Evolutionary conservation across 2,329 filamentous ascomycete genomes (phyloP).

Genomic region (Phialophora macrospora): DNA sequence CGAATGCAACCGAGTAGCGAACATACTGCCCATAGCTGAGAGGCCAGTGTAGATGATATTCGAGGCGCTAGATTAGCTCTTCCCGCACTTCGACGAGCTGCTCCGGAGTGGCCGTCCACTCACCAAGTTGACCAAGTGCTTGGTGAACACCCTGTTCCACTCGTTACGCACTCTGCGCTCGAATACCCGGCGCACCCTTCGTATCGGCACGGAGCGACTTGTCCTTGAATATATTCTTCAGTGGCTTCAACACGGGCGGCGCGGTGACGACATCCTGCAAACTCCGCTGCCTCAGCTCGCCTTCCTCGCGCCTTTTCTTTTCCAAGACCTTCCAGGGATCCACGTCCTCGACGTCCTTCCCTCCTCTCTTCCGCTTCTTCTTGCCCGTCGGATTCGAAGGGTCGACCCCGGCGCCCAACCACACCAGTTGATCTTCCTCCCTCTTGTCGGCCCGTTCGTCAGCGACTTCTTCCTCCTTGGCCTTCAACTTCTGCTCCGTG

Average conservation of each 20-base stretch:
- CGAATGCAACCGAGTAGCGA: no score
- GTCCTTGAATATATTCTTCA: slow-evolving; percentile 38
- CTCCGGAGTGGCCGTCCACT: no score
- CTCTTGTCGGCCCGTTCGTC: slow-evolving; percentile 66
- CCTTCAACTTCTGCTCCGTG: slow-evolving; percentile 62
- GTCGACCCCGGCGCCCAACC: slow-evolving; percentile 61
- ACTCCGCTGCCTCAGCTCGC: slow-evolving; percentile 43
- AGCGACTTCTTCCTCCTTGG: slow-evolving; percentile 77
- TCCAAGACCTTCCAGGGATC: slow-evolving; percentile 81
- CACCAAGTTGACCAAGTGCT: no score
- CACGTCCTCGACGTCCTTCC: slow-evolving; percentile 58
- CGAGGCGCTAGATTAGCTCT: no score
- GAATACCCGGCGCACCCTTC: neutral
- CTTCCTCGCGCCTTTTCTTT: slow-evolving; percentile 64
- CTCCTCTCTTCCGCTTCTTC: slow-evolving; percentile 47
- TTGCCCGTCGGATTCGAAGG: slow-evolving; percentile 39
- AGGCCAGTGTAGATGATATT: no score
- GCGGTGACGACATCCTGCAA: slow-evolving; percentile 60
- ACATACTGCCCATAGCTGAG: no score
- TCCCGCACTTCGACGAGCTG: no score
- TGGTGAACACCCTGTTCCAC: no score
- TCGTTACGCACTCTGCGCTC: neutral
- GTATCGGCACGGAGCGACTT: neutral
- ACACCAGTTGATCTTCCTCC: slow-evolving; percentile 66
- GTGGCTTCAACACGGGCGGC: slow-evolving; percentile 71